Evolutionary conservation across 805 yeast genomes (phyloP), one percentile per base, ranked within the genome.

Genomic region (Starmerella kuoi): DNA sequence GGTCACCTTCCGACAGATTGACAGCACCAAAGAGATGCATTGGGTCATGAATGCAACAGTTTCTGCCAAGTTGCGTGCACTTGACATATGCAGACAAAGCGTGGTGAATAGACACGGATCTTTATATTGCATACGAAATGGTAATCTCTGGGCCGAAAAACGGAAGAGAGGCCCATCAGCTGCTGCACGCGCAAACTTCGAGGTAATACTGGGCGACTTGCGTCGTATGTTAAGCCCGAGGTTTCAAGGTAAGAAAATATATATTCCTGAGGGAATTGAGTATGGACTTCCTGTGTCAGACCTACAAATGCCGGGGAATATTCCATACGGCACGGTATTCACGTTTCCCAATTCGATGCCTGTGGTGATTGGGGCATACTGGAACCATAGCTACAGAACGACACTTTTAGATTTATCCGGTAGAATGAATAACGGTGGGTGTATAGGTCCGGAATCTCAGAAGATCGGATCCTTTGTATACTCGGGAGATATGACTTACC

Each of bases 221-320:
- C 27, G 19, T 7, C 15, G 6, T 5, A 19, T 14, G 18, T 20
- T 37, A 5, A 30, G 40, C 12, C 5, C 5, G 12, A 7, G 19
- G 33, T 30, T 37, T 4, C 4, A 4, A 7, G 40, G 40, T 4
- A 37, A 37, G 23, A 22, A 26, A 9, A 24, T 38, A 28, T 38
- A 23, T 37, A 18, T 38, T 4, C 41, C 41, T 7, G n/a, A 20
- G 4, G 4, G 30, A 9, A 24, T 38, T 6, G 30, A 31, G 23
- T 38, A 38, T 20, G 41, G 37, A 19, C 36, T 38, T 15, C 41
- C 41, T 11, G 18, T 31, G 27, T 31, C 37, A 6, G 41, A 38
- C 14, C 31, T 22, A 22, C 38, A 31, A 8, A 4, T 31, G 19
- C 6, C 23, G 8, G 41, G 41, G 4, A 19, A 18, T 22, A 19